Percentiles rank a stretch among this genome's conserved stretches.
phyloP scores from a whole-genome alignment of 2,329 filamentous ascomycete species.

The Venturia effusa region DNA sequence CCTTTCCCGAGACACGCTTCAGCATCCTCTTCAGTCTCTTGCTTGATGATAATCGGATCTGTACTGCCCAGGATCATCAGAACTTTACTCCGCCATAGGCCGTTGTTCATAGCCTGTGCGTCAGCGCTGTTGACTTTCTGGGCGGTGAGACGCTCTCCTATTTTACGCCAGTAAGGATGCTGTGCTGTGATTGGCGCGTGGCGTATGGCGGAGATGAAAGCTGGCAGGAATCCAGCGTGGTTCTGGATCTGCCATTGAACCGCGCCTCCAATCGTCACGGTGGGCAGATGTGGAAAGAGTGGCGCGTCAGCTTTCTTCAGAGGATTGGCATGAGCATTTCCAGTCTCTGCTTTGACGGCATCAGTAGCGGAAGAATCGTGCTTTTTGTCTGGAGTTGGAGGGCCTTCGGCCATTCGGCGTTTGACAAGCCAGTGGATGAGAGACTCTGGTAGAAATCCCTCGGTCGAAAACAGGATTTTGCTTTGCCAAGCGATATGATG shows the following conservation, averaged over 20 bases:
- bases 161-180: constrained; percentile 48
- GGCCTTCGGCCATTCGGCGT: background rate
- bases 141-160: constrained; percentile 40
- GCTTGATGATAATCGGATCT: constrained; percentile 56
- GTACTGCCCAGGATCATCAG: constrained; percentile 54
- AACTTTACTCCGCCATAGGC: constrained; percentile 40
- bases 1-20: constrained; percentile 42
- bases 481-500: constrained; percentile 50
- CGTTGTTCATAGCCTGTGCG: constrained; percentile 20
- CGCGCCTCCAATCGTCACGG: constrained; percentile 49
- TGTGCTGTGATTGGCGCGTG: constrained; percentile 59
- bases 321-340: background rate
- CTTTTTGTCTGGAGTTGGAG: background rate
- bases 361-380: background rate
- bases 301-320: background rate
- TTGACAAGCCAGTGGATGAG: constrained; percentile 7
- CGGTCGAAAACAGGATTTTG: constrained; percentile 50
- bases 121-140: constrained; percentile 24
- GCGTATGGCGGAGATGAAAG: constrained; percentile 61
- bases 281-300: constrained; percentile 41
- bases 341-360: constrained; percentile 7
- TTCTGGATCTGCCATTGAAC: constrained; percentile 59
- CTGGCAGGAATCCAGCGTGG: constrained; percentile 56
- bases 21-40: constrained; percentile 54
- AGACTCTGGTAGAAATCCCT: constrained; percentile 14